Percentiles rank a stretch among this genome's conserved stretches.
Evolutionary conservation across 1,284 basidiomycete genomes (phyloP).

Genomic region (Cutaneotrichosporon cyanovorans): DNA sequence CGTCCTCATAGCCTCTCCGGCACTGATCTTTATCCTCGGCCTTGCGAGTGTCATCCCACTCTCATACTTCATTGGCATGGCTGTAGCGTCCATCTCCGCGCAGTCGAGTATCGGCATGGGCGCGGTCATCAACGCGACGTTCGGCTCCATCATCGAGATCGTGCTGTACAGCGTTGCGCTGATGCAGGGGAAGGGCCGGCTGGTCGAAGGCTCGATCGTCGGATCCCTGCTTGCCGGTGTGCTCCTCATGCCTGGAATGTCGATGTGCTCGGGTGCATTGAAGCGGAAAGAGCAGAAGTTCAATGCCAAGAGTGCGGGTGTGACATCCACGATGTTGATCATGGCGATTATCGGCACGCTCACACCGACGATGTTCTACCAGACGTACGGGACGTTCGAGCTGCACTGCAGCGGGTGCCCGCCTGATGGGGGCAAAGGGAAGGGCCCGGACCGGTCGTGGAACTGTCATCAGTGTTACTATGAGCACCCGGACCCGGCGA

Average conservation of each 20-base stretch:
- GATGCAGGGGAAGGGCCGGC: slow-evolving; percentile 76
- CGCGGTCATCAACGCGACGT: slow-evolving; percentile 98
- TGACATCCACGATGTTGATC: slow-evolving; percentile 98
- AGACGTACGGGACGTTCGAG: slow-evolving; percentile 95
- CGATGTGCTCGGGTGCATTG: slow-evolving; percentile 92
- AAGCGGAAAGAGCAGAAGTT: slow-evolving; percentile 92
- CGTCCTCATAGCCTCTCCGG: slow-evolving; percentile 62
- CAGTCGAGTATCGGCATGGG: slow-evolving; percentile 99
- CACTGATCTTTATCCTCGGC: slow-evolving; percentile 75
- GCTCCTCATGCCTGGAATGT: slow-evolving; percentile 90
- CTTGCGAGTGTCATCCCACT: slow-evolving; percentile 91
- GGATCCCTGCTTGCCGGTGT: slow-evolving; percentile 92
- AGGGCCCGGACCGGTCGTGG: slow-evolving; percentile 56
- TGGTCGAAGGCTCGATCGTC: slow-evolving; percentile 96
- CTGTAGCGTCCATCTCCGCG: slow-evolving; percentile 94
- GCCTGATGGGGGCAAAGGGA: slow-evolving; percentile 20
- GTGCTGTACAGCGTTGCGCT: slow-evolving; percentile 87
- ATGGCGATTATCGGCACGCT: slow-evolving; percentile 99
- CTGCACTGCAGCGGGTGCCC: slow-evolving; percentile 90
- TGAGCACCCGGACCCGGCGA: slow-evolving; percentile 82
- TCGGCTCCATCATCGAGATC: slow-evolving; percentile 97
- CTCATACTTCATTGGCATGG: slow-evolving; percentile 99
- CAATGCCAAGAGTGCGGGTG: slow-evolving; percentile 95
- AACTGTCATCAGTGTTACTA: slow-evolving; percentile 89
- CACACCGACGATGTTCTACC: slow-evolving; percentile 95